phyloP scores from a whole-genome alignment of 345 rosid genomes.

The Rubroshorea leprosula region DNA sequence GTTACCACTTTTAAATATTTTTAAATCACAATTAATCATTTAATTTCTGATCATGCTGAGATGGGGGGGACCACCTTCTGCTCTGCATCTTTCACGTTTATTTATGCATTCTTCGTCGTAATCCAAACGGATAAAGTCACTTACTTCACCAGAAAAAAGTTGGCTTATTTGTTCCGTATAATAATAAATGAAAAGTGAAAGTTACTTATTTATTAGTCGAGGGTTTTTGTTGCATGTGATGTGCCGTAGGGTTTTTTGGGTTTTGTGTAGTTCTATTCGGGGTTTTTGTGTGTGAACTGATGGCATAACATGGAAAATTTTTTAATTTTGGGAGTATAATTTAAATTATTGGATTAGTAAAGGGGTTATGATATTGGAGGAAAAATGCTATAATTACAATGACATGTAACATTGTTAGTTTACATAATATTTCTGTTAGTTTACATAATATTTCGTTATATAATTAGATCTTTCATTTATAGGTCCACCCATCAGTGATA shows the following conservation, averaged over 20 bases:
- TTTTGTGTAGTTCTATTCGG: background rate
- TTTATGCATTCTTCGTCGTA: background rate
- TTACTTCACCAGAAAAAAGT: background rate
- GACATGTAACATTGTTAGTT: too few species aligned
- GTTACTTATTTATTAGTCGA: too few species aligned
- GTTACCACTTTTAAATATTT: too few species aligned
- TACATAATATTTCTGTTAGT: too few species aligned
- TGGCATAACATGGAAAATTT: background rate
- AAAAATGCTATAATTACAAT: too few species aligned
- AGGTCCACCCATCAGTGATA: too few species aligned
- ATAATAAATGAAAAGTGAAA: background rate
- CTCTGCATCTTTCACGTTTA: constrained; percentile 22
- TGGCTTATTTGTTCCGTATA: background rate
- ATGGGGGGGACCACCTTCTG: constrained; percentile 11
- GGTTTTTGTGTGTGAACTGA: too few species aligned
- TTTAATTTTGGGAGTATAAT: too few species aligned
- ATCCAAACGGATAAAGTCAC: background rate
- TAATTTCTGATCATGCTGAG: too few species aligned
- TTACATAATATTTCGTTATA: too few species aligned
- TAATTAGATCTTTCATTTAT: too few species aligned
- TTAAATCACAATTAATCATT: constrained; percentile 18
- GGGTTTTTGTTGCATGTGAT: background rate
- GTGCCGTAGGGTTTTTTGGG: background rate
- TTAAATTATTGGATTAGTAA: background rate
- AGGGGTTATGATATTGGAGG: too few species aligned